phyloP scores from a whole-genome alignment of 495 filamentous ascomycete genomes.

The Tuber calosporum region DNA sequence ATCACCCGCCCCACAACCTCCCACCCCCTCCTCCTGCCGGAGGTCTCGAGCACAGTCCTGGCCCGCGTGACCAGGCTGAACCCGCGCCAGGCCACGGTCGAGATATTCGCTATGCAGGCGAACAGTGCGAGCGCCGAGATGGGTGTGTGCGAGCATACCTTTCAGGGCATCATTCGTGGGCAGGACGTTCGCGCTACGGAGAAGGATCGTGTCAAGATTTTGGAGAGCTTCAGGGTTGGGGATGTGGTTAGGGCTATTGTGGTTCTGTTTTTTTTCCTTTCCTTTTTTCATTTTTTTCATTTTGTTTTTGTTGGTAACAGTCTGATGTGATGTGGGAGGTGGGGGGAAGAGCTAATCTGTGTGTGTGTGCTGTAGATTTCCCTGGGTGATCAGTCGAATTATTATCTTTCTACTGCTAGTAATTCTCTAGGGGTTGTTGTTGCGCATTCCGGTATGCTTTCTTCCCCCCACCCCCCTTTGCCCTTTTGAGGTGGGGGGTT shows the following conservation, averaged over 20 bases:
- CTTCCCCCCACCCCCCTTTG: neutral
- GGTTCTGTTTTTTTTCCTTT: constrained; percentile 38
- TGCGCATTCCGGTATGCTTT: constrained; percentile 57
- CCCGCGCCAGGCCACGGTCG: constrained; percentile 70
- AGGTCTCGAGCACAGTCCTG: constrained; percentile 71
- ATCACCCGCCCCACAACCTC: neutral
- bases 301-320: no score
- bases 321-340: neutral
- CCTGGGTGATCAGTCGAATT: constrained; percentile 85
- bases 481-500: neutral
- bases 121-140: constrained; percentile 41
- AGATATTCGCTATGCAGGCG: constrained; percentile 64
- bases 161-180: constrained; percentile 48
- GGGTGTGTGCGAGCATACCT: constrained; percentile 46
- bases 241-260: constrained; percentile 88
- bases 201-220: constrained; percentile 86
- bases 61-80: constrained; percentile 76
- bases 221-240: constrained; percentile 84
- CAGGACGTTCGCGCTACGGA: constrained; percentile 93
- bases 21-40: constrained; percentile 50
- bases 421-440: constrained; percentile 93
- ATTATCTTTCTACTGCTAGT: constrained; percentile 79
- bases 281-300: neutral
- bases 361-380: constrained; percentile 55
- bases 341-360: neutral